Base-by-base conservation (phyloP, 768 basidiomycete genomes). In the Suillus americanus region DNA sequence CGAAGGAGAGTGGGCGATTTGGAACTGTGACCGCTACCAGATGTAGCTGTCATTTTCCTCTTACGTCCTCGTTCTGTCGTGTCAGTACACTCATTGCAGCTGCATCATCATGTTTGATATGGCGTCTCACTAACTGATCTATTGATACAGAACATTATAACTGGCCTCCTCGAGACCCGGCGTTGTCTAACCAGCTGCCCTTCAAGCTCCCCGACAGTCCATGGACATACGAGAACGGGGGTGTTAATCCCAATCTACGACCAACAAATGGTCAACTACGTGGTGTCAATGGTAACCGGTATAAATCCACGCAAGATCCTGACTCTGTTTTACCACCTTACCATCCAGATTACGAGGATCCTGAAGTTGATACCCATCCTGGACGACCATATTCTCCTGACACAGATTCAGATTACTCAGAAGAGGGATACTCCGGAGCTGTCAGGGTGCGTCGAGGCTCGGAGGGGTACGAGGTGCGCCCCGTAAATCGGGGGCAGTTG, bases 171-270 rank as follows among this genome's bases (percentile, higher is more conserved):
- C 79, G 80, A 43, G 92, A 95, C 73, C 88, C 89, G 0, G 70
- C 73, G 56, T 67, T 70, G 40, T 66, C 69, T 30, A 66, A 69
- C 40, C 79, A 79, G 65, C 77, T 80, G 64, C 73, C 74, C 12
- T 82, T 87, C 67, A 74, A 73, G 40, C 82, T 88, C 40, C 84
- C 86, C 1, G 74, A 81, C 28, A 87, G 86, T 6, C 94, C 95
- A 6, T 97, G 95, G 89, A 94, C 94, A 16, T 97, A 92, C 71
- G 88, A 90, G 67, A 89, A 91, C 60, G 89, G 81, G 23, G 78
- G 81, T 16, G 71, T 95, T 16, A 97, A 97, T 72, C 95, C 95
- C 8, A 72, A 79, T 43, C 85, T 97, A 12, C 80, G 79, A 45
- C 89, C 94, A 0, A 87, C 85, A 45, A 90, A 86, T 66, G 69